Conservation (phyloP, 495 filamentous ascomycete species). For the Hypoxylon lenormandii region DNA sequence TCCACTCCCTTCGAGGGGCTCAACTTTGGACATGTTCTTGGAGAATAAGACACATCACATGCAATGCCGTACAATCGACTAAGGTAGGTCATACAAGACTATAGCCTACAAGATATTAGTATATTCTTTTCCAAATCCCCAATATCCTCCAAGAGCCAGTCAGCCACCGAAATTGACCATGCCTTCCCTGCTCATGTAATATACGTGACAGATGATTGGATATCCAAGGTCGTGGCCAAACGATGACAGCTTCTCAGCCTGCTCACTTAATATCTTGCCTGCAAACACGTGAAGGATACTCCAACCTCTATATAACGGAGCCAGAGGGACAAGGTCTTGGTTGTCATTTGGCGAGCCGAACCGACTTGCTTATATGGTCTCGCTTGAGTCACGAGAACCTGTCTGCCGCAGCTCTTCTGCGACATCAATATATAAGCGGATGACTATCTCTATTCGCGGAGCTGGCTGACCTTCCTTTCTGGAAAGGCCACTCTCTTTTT, state of each 20-base stretch:
- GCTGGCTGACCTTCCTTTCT: constrained; percentile 55
- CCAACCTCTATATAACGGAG: constrained; percentile 42
- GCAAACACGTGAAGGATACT: constrained; percentile 37
- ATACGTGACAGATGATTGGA: constrained; percentile 25
- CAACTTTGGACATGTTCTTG: constrained; percentile 4
- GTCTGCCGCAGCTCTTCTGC: constrained; percentile 49
- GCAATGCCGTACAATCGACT: not conserved
- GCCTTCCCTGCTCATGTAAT: constrained; percentile 32
- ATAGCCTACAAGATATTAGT: constrained; percentile 22
- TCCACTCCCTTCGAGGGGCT: constrained; percentile 9
- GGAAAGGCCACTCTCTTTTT: constrained; percentile 44
- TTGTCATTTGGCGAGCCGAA: constrained; percentile 37
- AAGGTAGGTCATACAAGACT: constrained; percentile 4
- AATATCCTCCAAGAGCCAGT: constrained; percentile 21
- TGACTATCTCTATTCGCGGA: constrained; percentile 46
- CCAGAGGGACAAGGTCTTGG: constrained; percentile 31
- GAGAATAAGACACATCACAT: constrained; percentile 6
- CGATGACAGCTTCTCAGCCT: constrained; percentile 23
- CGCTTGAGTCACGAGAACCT: constrained; percentile 49
- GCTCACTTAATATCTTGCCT: constrained; percentile 20
- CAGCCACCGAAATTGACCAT: constrained; percentile 36
- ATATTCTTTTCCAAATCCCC: constrained; percentile 7
- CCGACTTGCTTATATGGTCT: constrained; percentile 43
- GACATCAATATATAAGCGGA: constrained; percentile 48
- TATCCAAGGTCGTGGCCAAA: constrained; percentile 23